phyloP scores from a whole-genome alignment of 768 basidiomycete species.

The Hypholoma sublateritium region DNA sequence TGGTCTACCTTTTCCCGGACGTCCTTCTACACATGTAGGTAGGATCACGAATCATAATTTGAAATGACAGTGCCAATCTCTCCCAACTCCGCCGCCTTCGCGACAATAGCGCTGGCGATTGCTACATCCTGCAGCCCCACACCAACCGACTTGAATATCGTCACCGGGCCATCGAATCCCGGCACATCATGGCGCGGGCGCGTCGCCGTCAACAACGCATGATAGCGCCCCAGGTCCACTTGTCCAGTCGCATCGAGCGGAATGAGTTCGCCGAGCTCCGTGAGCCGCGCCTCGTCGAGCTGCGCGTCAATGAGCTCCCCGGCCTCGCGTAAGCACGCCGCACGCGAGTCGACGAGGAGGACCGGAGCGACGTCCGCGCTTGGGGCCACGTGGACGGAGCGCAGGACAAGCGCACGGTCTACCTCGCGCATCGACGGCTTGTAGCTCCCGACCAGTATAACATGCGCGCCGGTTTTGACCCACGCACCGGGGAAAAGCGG shows the following conservation, averaged over 20 bases:
- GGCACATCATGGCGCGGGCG: background rate
- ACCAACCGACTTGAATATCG: conserved; percentile 88
- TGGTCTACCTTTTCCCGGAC: too few species aligned
- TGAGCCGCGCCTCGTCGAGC: conserved; percentile 36
- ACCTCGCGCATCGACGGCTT: conserved; percentile 82
- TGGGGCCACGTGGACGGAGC: conserved; percentile 31
- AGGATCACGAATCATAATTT: conserved; percentile 39
- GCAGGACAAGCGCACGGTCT: conserved; percentile 51
- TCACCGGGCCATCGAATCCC: conserved; percentile 47
- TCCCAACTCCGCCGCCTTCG: conserved; percentile 43
- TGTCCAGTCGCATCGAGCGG: conserved; percentile 13
- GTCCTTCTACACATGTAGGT: background rate
- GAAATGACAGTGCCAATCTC: conserved; percentile 47
- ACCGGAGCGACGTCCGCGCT: conserved; percentile 14
- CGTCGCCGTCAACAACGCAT: background rate
- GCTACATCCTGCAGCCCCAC: conserved; percentile 87
- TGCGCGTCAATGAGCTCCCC: conserved; percentile 75
- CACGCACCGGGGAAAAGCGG: conserved; percentile 72
- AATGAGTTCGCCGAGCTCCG: conserved; percentile 73
- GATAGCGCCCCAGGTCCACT: conserved; percentile 6
- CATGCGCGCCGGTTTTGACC: conserved; percentile 61
- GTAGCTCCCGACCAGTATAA: conserved; percentile 83
- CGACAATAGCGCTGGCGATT: conserved; percentile 69
- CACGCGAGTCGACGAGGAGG: conserved; percentile 73
- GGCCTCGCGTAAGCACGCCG: conserved; percentile 73